Evolutionary conservation across 2,329 filamentous ascomycete genomes (phyloP).

Genomic region (Metarhizium humberi): DNA sequence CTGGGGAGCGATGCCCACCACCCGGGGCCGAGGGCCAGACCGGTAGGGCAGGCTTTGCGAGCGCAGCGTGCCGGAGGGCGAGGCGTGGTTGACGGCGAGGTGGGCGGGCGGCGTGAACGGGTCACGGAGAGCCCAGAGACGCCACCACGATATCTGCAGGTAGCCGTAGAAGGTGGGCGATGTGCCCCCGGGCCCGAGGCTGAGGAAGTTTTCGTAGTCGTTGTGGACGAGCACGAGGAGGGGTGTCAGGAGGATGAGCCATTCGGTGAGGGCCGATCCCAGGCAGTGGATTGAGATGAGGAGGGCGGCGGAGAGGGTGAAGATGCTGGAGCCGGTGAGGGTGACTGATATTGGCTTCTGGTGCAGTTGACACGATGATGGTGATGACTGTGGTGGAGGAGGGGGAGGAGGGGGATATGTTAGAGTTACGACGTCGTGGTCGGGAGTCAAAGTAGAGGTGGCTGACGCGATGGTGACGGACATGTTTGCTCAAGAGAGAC

Average conservation of each 20-base stretch:
- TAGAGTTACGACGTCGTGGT: background rate
- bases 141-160: constrained; percentile 61
- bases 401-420: background rate
- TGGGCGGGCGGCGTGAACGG: constrained; percentile 53
- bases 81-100: constrained; percentile 35
- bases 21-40: constrained; percentile 51
- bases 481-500: background rate
- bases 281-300: constrained; percentile 43
- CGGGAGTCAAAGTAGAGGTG: background rate
- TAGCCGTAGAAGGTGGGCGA: constrained; percentile 67
- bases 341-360: constrained; percentile 45
- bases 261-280: constrained; percentile 36
- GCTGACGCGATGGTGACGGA: constrained; percentile 3
- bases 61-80: constrained; percentile 50
- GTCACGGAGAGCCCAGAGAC: constrained; percentile 61
- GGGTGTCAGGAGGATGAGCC: constrained; percentile 40
- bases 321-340: constrained; percentile 39
- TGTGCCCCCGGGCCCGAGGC: constrained; percentile 71
- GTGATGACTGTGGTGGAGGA: background rate
- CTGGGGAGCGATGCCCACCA: constrained; percentile 73
- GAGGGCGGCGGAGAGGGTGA: constrained; percentile 34
- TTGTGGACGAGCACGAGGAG: constrained; percentile 46
- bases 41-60: constrained; percentile 47
- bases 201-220: constrained; percentile 68
- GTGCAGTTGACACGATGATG: constrained; percentile 19